phyloP scores from a whole-genome alignment of 2,329 filamentous ascomycete genomes.

The Westerdykella ornata region DNA sequence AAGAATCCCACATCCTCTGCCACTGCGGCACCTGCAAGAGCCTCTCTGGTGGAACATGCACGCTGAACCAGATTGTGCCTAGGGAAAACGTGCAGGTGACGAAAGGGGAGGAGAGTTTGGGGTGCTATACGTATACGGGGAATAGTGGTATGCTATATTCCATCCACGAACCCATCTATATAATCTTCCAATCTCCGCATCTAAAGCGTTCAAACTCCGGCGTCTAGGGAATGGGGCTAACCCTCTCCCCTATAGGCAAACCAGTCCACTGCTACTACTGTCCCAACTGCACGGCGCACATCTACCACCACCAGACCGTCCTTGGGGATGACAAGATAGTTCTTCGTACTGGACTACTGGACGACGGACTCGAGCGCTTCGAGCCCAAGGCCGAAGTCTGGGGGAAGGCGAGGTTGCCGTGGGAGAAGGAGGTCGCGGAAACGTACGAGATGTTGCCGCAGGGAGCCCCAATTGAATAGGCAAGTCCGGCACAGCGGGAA shows the following conservation, averaged over 20 bases:
- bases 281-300: constrained; percentile 50
- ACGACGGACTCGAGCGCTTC: constrained; percentile 43
- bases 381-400: constrained; percentile 50
- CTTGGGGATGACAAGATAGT: constrained; percentile 48
- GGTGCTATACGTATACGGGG: constrained; percentile 51
- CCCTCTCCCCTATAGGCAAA: constrained; percentile 38
- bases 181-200: not conserved
- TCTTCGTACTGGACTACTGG: constrained; percentile 46
- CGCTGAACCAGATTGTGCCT: constrained; percentile 51
- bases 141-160: constrained; percentile 42
- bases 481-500: too few relatives aligned
- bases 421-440: constrained; percentile 48
- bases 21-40: constrained; percentile 54
- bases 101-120: constrained; percentile 43
- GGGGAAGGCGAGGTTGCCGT: constrained; percentile 46
- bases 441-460: constrained; percentile 41
- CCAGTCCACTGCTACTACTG: constrained; percentile 53
- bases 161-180: not conserved
- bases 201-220: too few relatives aligned
- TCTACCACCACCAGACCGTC: constrained; percentile 50
- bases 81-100: constrained; percentile 47
- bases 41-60: constrained; percentile 47
- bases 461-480: too few relatives aligned
- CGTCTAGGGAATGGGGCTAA: constrained; percentile 4
- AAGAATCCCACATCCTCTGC: constrained; percentile 44